Percentiles rank a stretch among this genome's conserved stretches.
These are phyloP conservation scores for Micractinium sp. DNA, from an alignment of 139 green algal species.

Conservation along the genomic window DNA sequence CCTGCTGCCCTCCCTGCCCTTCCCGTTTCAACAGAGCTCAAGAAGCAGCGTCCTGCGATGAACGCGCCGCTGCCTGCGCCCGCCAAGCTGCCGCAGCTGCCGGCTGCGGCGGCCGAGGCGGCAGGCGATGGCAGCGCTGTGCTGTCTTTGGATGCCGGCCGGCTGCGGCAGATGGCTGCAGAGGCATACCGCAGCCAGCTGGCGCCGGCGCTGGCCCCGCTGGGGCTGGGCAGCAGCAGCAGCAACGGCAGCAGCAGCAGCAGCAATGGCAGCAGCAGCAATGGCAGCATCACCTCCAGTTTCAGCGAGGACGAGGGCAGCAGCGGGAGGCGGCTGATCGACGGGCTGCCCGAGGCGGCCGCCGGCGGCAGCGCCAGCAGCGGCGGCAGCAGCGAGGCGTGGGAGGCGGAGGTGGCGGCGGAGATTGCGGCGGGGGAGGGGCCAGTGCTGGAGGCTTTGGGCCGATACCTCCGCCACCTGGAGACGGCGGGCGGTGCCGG, in stretches of 20 bases:
- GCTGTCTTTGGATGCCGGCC: not conserved
- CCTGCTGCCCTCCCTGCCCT: not conserved
- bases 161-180: conserved; percentile 10
- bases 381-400: not conserved
- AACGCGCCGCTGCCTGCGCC: conserved; percentile 17
- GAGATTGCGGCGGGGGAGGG: conserved; percentile 41
- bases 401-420: conserved; percentile 17
- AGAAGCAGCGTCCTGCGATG: not conserved
- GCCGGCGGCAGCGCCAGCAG: not conserved
- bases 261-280: not conserved
- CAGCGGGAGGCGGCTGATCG: not conserved
- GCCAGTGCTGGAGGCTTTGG: conserved; percentile 13
- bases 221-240: not conserved
- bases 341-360: not conserved
- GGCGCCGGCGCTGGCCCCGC: not conserved
- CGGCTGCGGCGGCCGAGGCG: not conserved
- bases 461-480: conserved; percentile 28
- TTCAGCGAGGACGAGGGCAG: conserved; percentile 14
- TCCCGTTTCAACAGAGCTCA: conserved; percentile 29
- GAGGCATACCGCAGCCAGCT: conserved; percentile 17
- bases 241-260: not conserved
- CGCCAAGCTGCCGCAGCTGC: not conserved
- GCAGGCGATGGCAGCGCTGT: not conserved
- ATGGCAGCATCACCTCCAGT: not conserved
- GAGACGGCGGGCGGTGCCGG: not conserved